Conservation (phyloP, 257 asterid species). For the Ehretia macrophylla region DNA sequence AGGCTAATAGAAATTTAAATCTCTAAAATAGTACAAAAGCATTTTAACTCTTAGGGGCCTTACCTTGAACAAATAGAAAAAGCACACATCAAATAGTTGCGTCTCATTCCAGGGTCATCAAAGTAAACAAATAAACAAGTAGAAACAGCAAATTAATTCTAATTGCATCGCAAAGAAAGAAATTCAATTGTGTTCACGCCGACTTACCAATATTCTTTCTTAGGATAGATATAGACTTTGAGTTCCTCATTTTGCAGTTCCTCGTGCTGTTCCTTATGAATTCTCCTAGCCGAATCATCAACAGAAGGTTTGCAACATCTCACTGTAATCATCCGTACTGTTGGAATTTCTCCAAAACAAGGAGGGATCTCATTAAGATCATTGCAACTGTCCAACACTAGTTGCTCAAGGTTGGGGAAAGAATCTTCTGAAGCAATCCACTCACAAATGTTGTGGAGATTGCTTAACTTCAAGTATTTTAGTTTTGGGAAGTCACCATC, state of each 20-base stretch:
- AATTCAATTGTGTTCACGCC: too few species aligned
- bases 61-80: too few species aligned
- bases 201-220: too few species aligned
- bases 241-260: not conserved
- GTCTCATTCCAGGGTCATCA: too few species aligned
- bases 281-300: not conserved
- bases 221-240: conserved; percentile 2
- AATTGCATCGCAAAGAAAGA: too few species aligned
- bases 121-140: too few species aligned
- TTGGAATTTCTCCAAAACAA: not conserved
- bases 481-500: not conserved
- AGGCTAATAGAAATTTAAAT: too few species aligned
- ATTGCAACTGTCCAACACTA: not conserved
- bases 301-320: not conserved
- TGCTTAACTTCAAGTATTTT: not conserved
- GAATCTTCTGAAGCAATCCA: conserved; percentile 1
- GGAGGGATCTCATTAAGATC: not conserved
- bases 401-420: not conserved
- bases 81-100: too few species aligned
- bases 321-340: conserved; percentile 1
- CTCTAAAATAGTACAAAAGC: too few species aligned
- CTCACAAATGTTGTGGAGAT: not conserved
- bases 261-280: not conserved
- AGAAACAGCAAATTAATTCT: too few species aligned
- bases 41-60: too few species aligned